These are phyloP conservation scores for Choanephora cucurbitarum DNA, from an alignment of 371 early-diverging fungal species.

Conservation along the genomic window DNA sequence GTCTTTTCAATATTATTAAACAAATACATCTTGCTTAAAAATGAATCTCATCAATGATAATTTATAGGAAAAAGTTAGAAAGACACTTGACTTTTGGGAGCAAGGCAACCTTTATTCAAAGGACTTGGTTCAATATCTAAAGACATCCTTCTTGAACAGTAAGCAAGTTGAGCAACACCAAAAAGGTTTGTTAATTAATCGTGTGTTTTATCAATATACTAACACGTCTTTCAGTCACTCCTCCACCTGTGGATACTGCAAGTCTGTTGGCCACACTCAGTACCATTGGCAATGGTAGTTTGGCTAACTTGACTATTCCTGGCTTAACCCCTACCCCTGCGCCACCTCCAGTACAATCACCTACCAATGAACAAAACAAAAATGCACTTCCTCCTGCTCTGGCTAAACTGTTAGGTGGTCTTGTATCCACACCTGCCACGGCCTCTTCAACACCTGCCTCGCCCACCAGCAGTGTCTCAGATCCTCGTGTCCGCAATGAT, in stretches of 20 bases:
- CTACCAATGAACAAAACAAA: not conserved
- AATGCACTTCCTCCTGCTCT: conserved; percentile 35
- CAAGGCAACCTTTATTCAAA: conserved; percentile 46
- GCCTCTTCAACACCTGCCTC: conserved; percentile 10
- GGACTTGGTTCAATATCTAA: conserved; percentile 41
- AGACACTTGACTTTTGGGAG: conserved; percentile 57
- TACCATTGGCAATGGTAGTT: conserved; percentile 30
- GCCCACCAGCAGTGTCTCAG: conserved; percentile 8
- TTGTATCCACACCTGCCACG: conserved; percentile 19
- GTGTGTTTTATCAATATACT: too few relatives aligned
- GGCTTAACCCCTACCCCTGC: conserved; percentile 12
- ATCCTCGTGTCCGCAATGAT: conserved; percentile 15
- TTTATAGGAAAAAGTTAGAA: conserved; percentile 54
- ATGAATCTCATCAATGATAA: conserved; percentile 13
- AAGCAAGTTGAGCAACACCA: conserved; percentile 9
- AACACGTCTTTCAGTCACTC: not conserved
- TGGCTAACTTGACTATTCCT: conserved; percentile 26
- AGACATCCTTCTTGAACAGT: conserved; percentile 36
- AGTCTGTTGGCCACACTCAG: conserved; percentile 32
- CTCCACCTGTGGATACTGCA: conserved; percentile 36
- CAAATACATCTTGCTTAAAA: not conserved
- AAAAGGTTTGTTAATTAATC: too few relatives aligned
- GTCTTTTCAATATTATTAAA: conserved; percentile 11
- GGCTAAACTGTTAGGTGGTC: conserved; percentile 37
- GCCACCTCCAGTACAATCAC: conserved; percentile 3